These are phyloP conservation scores for Dendrobium catenatum DNA, from an alignment of 106 monocot genomes.

Conservation along the genomic window DNA sequence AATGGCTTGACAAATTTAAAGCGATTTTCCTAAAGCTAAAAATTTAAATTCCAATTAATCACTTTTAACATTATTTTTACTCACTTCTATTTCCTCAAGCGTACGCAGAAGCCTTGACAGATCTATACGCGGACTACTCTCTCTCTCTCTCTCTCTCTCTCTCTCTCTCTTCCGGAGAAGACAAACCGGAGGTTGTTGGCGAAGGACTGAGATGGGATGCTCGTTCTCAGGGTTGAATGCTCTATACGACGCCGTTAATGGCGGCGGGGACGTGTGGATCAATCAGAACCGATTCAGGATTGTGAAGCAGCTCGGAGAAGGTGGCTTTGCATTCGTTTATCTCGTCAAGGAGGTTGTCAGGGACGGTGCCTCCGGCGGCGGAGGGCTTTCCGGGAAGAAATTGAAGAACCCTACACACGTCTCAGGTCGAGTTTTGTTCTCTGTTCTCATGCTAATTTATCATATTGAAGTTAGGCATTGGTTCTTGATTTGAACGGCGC, in stretches of 20 bases:
- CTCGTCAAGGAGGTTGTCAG: constrained; percentile 77
- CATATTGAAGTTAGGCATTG: neutral
- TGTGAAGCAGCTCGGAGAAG: constrained; percentile 85
- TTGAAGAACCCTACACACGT: constrained; percentile 48
- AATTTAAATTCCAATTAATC: too few relatives aligned
- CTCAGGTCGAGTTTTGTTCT: constrained; percentile 38
- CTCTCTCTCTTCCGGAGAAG: neutral
- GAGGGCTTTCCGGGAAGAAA: constrained; percentile 30
- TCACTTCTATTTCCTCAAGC: too few relatives aligned
- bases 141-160: too few relatives aligned
- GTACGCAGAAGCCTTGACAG: too few relatives aligned
- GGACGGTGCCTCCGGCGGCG: constrained; percentile 3
- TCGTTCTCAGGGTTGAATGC: constrained; percentile 90
- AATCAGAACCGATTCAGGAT: constrained; percentile 90
- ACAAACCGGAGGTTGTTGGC: neutral
- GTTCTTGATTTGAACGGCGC: neutral
- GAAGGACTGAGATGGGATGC: constrained; percentile 62
- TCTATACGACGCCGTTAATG: constrained; percentile 74
- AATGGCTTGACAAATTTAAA: too few relatives aligned
- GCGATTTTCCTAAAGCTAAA: too few relatives aligned
- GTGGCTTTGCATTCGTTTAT: constrained; percentile 85
- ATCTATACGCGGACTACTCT: too few relatives aligned
- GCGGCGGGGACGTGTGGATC: constrained; percentile 93
- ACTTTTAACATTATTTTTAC: too few relatives aligned
- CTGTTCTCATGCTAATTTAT: neutral